phyloP scores from a whole-genome alignment of 2,329 filamentous ascomycete species.

The Aspergillus sojae region DNA sequence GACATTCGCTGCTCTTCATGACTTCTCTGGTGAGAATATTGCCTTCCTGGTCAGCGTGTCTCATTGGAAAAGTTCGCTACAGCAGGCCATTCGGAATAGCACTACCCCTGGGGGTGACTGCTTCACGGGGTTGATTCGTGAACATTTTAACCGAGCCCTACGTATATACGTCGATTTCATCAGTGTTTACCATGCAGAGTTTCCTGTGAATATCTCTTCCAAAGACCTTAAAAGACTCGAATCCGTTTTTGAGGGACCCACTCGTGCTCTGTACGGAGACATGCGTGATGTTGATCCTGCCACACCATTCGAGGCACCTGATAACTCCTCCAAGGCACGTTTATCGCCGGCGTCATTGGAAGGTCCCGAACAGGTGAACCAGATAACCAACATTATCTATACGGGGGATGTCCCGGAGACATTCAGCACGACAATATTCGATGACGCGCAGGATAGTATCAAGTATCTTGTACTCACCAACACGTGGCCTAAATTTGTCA shows the following conservation, averaged over 20 bases:
- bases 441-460: slow-evolving; percentile 61
- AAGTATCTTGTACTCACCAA: slow-evolving; percentile 70
- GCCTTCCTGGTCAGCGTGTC: slow-evolving; percentile 63
- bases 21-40: slow-evolving; percentile 73
- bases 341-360: slow-evolving; percentile 24
- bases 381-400: too few species aligned
- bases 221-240: slow-evolving; percentile 59
- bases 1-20: slow-evolving; percentile 64
- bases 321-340: slow-evolving; percentile 22
- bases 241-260: slow-evolving; percentile 59
- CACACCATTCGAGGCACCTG: slow-evolving; percentile 36
- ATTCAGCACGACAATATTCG: slow-evolving; percentile 60
- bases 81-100: slow-evolving; percentile 26
- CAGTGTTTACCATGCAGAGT: slow-evolving; percentile 63
- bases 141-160: slow-evolving; percentile 61
- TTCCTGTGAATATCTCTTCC: slow-evolving; percentile 68
- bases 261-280: slow-evolving; percentile 45
- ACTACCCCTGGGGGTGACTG: slow-evolving; percentile 26
- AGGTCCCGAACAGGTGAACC: slow-evolving; percentile 33
- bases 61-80: slow-evolving; percentile 54
- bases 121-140: slow-evolving; percentile 41
- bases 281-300: slow-evolving; percentile 44
- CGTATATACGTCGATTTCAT: slow-evolving; percentile 66
- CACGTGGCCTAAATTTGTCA: slow-evolving; percentile 59
- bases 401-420: slow-evolving; percentile 40